These are phyloP conservation scores for Heritiera littoralis DNA, from an alignment of 345 rosid genomes.

Conservation along the genomic window DNA sequence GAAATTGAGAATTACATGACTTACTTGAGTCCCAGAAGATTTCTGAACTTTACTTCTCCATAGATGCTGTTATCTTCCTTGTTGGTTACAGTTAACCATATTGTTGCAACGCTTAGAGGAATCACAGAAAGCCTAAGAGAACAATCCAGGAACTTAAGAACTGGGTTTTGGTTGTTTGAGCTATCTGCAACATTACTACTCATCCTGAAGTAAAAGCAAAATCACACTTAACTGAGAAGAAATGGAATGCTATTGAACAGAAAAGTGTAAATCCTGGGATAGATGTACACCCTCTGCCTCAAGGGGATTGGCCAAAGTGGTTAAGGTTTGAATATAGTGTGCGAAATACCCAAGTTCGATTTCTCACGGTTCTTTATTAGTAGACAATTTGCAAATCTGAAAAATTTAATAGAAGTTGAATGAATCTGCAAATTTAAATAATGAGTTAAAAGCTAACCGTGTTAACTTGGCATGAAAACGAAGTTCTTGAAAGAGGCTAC, in stretches of 20 bases:
- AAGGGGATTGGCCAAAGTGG: too few species aligned
- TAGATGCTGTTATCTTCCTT: conserved; percentile 58
- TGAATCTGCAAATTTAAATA: too few species aligned
- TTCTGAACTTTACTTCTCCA: conserved; percentile 54
- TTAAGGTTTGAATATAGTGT: too few species aligned
- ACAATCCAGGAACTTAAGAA: conserved; percentile 44
- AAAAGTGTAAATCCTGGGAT: too few species aligned
- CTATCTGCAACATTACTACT: not conserved
- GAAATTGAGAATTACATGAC: not conserved
- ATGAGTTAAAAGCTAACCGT: too few species aligned
- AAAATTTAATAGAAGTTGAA: too few species aligned
- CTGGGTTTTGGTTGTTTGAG: not conserved
- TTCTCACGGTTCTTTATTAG: too few species aligned
- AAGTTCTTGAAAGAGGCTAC: not conserved
- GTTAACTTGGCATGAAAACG: not conserved
- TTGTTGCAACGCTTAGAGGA: conserved; percentile 71
- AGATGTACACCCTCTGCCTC: conserved; percentile 35
- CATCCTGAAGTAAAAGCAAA: not conserved
- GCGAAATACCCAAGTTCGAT: too few species aligned
- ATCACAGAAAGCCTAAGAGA: conserved; percentile 71
- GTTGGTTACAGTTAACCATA: conserved; percentile 77
- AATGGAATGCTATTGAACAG: not conserved
- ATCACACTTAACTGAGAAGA: not conserved
- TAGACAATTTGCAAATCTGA: too few species aligned
- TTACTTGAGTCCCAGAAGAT: conserved; percentile 79